Base-by-base conservation (phyloP, 2,329 filamentous ascomycete genomes). In the Penicillium sp. region DNA sequence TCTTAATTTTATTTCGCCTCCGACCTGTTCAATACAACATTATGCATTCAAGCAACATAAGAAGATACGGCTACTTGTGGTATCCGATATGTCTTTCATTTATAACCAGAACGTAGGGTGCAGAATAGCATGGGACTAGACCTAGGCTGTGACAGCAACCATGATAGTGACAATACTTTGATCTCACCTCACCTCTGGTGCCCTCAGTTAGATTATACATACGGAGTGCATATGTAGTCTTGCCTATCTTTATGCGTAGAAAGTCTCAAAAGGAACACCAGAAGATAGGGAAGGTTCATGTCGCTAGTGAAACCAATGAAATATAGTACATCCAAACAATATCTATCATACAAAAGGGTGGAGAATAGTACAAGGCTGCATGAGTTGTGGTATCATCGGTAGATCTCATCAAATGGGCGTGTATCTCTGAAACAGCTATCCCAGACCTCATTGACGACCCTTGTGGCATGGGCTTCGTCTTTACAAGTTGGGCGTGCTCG, bases 361-460 rank as follows among this genome's bases (percentile, higher is more conserved):
- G 37, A 43, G 47, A 43, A 45, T 41, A 40, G 35, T 35, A 35
- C 17, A 49, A 40, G 33, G 31, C 35, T 43, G 48, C 31, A 40
- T n/a, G 24, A 12, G 24, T 31, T 43, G 33, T 53, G 51, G 48
- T 60, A 56, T 72, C 61, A 76, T 64, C 88, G 83, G 69, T 95
- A 98, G 46, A 98, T 89, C 68, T 97, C 91, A 68, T 97, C 89
- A 70, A 98, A 98, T 2, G 93, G 93, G 63, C 93, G 77, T 4
- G 91, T 97, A 70, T 98, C 93, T 45, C 81, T 75, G 68, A 95
- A 98, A 69, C 93, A 98, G 61, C 89, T 96, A 59, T 95, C 90
- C 88, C 91, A 98, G n/a, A 98, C 93, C 70, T 95, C 85, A 70
- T 97, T 93, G 51, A 98, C 88, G 24, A 94, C 83, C 72, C 86